Evolutionary conservation across 495 filamentous ascomycete genomes (phyloP).

Genomic region (Saxophila tyrrhenica): DNA sequence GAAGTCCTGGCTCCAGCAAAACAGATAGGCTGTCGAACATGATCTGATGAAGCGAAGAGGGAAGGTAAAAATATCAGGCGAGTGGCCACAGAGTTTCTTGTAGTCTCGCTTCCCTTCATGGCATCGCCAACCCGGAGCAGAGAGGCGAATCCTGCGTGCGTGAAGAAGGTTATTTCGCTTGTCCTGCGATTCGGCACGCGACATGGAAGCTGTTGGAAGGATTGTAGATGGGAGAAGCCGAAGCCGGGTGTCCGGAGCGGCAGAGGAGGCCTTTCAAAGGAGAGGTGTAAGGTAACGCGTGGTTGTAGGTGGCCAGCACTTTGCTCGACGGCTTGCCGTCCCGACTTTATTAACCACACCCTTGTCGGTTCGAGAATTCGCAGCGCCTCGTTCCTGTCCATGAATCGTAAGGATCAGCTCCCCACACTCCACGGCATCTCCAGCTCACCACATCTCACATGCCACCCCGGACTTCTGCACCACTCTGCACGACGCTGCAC

Average conservation of each 20-base stretch:
- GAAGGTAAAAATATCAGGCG: background rate
- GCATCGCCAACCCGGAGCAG: too few species aligned
- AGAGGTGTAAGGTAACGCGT: too few species aligned
- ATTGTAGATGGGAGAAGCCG: background rate
- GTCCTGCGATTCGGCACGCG: background rate
- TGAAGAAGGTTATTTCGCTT: background rate
- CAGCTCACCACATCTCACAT: too few species aligned
- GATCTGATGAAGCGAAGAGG: too few species aligned
- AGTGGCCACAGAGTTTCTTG: background rate
- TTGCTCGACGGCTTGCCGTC: background rate
- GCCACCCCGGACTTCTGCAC: background rate
- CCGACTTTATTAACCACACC: background rate
- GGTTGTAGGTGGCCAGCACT: background rate
- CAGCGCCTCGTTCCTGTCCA: background rate
- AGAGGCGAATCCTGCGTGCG: too few species aligned
- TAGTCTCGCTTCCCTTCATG: background rate
- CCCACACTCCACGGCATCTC: background rate
- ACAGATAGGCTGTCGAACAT: background rate
- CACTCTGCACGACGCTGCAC: background rate
- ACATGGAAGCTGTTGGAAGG: background rate
- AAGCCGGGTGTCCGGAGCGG: too few species aligned
- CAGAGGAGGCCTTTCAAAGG: too few species aligned
- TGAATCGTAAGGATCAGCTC: background rate
- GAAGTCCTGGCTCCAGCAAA: too few species aligned
- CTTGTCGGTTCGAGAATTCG: background rate